These are phyloP conservation scores for Pseudogymnoascus sp. DNA, from an alignment of 2,329 filamentous ascomycete genomes.

Conservation along the genomic window DNA sequence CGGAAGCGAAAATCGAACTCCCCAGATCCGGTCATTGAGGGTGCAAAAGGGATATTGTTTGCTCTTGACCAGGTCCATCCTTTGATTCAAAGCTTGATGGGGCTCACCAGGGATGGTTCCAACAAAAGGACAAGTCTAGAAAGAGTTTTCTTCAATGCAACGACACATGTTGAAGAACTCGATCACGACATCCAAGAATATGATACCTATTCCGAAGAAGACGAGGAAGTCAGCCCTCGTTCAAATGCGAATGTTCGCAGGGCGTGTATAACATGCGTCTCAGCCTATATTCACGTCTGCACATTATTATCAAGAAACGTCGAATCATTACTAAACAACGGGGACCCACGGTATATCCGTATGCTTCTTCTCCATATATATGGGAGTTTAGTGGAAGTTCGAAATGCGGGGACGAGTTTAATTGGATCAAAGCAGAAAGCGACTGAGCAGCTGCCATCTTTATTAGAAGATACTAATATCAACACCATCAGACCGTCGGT, in stretches of 20 bases:
- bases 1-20: constrained; percentile 52
- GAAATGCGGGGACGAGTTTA: constrained; percentile 28
- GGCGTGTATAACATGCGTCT: constrained; percentile 54
- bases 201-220: constrained; percentile 41
- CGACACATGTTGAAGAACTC: constrained; percentile 55
- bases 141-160: constrained; percentile 59
- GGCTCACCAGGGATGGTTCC: constrained; percentile 50
- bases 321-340: constrained; percentile 55
- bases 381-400: constrained; percentile 59
- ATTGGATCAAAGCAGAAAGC: constrained; percentile 16
- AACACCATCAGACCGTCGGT: constrained; percentile 41
- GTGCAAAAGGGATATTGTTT: constrained; percentile 57
- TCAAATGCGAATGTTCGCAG: constrained; percentile 57
- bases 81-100: constrained; percentile 57
- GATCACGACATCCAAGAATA: constrained; percentile 57
- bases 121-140: constrained; percentile 55
- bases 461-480: neutral
- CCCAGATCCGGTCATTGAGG: constrained; percentile 53
- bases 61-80: constrained; percentile 61
- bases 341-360: constrained; percentile 57
- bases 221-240: constrained; percentile 37
- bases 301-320: constrained; percentile 52
- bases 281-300: constrained; percentile 58
- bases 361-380: constrained; percentile 55
- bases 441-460: neutral